Percentiles rank a stretch among this genome's conserved stretches.
phyloP scores from a whole-genome alignment of 1,139 yeast species.

The Geotrichum reessii region DNA sequence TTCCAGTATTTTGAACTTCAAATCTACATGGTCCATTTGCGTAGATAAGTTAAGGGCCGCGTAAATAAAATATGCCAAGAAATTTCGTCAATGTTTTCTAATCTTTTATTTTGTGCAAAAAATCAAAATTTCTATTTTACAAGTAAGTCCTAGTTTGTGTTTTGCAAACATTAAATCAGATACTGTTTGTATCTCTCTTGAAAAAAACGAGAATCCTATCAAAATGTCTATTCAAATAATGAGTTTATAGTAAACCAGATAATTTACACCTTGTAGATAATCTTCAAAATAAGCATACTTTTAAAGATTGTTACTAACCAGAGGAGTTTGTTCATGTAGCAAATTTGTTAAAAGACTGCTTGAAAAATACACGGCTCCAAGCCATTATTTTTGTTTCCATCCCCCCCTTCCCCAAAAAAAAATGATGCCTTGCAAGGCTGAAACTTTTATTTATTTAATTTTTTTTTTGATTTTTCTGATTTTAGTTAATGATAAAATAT shows the following conservation, averaged over 20 bases:
- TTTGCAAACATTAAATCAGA: not conserved
- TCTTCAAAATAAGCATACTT: not conserved
- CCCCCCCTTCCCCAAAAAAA: too few species aligned
- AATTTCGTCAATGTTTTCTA: not conserved
- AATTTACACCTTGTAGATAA: not conserved
- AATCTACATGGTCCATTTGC: not conserved
- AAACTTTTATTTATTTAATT: not conserved
- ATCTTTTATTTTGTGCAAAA: not conserved
- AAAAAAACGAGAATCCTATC: not conserved
- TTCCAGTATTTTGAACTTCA: not conserved
- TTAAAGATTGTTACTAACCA: not conserved
- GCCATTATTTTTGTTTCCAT: not conserved
- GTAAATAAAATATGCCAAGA: not conserved
- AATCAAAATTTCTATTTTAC: not conserved
- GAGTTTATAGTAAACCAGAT: not conserved
- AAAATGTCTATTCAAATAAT: not conserved
- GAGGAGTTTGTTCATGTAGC: not conserved
- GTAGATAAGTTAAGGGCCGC: not conserved
- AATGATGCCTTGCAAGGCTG: not conserved
- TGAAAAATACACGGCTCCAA: not conserved
- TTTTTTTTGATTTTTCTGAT: not conserved
- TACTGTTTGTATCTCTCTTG: not conserved
- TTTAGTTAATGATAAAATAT: not conserved
- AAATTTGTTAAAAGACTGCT: not conserved
- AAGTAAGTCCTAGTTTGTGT: not conserved